phyloP scores from a whole-genome alignment of 1,284 basidiomycete species.

The Irpex lacteus region DNA sequence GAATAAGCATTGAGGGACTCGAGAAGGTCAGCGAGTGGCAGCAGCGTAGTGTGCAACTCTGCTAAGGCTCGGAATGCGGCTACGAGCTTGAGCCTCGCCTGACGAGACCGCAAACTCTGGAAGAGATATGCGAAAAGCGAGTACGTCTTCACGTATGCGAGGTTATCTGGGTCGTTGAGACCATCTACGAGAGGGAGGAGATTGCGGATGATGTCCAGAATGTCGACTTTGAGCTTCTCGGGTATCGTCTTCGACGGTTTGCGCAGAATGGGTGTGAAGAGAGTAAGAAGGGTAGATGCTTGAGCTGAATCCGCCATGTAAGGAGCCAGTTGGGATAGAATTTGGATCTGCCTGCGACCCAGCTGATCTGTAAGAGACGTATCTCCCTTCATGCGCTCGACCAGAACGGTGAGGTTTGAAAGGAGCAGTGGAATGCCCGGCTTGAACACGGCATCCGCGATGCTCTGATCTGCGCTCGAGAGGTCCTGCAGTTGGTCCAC shows the following conservation, averaged over 20 bases:
- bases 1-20: slow-evolving; percentile 87
- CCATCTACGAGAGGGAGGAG: slow-evolving; percentile 77
- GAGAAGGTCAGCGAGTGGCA: slow-evolving; percentile 52
- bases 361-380: slow-evolving; percentile 67
- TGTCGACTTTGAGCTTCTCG: slow-evolving; percentile 86
- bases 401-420: slow-evolving; percentile 68
- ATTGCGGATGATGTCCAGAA: slow-evolving; percentile 75
- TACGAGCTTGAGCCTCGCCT: slow-evolving; percentile 67
- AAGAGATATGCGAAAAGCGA: slow-evolving; percentile 74
- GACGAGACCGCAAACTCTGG: slow-evolving; percentile 69
- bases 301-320: slow-evolving; percentile 72
- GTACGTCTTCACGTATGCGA: slow-evolving; percentile 58
- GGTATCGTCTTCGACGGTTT: slow-evolving; percentile 76
- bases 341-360: slow-evolving; percentile 78
- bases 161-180: slow-evolving; percentile 48
- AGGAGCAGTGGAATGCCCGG: slow-evolving; percentile 81
- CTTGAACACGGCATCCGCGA: slow-evolving; percentile 61
- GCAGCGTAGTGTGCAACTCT: slow-evolving; percentile 46
- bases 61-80: slow-evolving; percentile 64
- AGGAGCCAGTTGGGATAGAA: slow-evolving; percentile 80
- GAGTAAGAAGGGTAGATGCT: slow-evolving; percentile 69
- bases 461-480: slow-evolving; percentile 46
- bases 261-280: slow-evolving; percentile 83
- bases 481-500: slow-evolving; percentile 72
- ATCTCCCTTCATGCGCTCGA: slow-evolving; percentile 60